Percentiles rank a stretch among this genome's conserved stretches.
Evolutionary conservation across 1,284 basidiomycete genomes (phyloP).

Genomic region (Phylloporus sp.): DNA sequence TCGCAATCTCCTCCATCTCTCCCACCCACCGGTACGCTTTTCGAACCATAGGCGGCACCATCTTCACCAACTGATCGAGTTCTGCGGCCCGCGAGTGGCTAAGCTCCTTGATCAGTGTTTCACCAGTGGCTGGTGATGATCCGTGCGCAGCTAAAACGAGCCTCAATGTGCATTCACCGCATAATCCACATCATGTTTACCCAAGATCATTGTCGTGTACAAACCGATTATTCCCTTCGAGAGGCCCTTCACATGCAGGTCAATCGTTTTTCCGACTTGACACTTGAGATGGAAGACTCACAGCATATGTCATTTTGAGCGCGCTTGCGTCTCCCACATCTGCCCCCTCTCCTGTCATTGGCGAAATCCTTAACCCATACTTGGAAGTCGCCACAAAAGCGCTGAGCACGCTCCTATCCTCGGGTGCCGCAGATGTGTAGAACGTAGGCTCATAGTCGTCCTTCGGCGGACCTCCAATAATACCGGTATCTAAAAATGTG

Average conservation of each 20-base stretch:
- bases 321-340: constrained; percentile 63
- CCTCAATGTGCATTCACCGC: constrained; percentile 6
- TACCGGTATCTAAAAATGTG: constrained; percentile 63
- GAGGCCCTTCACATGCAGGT: constrained; percentile 52
- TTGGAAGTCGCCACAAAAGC: constrained; percentile 46
- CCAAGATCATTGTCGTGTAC: constrained; percentile 61
- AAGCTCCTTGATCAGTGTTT: constrained; percentile 60
- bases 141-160: constrained; percentile 55
- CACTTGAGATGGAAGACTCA: constrained; percentile 40
- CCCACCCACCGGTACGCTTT: constrained; percentile 64
- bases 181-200: constrained; percentile 40
- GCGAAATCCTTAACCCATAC: constrained; percentile 56
- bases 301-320: constrained; percentile 39
- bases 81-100: constrained; percentile 53
- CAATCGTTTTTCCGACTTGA: neutral
- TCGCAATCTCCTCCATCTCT: constrained; percentile 69
- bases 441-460: constrained; percentile 60
- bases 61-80: constrained; percentile 48
- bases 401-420: constrained; percentile 47
- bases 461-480: constrained; percentile 63
- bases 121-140: constrained; percentile 64
- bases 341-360: constrained; percentile 49
- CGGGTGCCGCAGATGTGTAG: constrained; percentile 55
- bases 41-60: constrained; percentile 46
- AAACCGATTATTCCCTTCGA: constrained; percentile 63